Conservation (phyloP, 202 grass and related monocot genomes). For the Hordeum pubiflorum region DNA sequence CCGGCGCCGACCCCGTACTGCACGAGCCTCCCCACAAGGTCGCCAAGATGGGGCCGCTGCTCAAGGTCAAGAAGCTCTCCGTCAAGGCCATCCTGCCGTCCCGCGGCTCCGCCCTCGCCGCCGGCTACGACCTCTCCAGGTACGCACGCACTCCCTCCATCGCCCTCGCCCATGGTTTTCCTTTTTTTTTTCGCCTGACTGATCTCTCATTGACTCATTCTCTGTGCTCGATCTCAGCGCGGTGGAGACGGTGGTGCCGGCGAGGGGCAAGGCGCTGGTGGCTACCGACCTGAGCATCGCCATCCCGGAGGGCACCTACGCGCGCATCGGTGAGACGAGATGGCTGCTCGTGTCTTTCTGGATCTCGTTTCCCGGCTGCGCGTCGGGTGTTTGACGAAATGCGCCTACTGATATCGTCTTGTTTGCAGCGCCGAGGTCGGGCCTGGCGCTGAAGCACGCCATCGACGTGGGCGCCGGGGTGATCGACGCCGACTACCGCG, state of each 20-base stretch:
- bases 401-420: too few species aligned
- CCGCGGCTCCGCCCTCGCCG: conserved; percentile 58
- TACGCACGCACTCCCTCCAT: neutral
- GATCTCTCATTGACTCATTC: too few species aligned
- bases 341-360: neutral
- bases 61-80: conserved; percentile 90
- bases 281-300: conserved; percentile 72
- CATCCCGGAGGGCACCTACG: conserved; percentile 78
- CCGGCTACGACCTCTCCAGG: conserved; percentile 94
- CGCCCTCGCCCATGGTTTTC: too few species aligned
- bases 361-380: neutral
- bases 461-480: conserved; percentile 89
- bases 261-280: conserved; percentile 70
- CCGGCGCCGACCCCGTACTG: neutral
- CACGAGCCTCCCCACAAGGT: conserved; percentile 49
- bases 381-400: conserved; percentile 36
- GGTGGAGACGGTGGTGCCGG: conserved; percentile 43
- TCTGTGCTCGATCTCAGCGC: conserved; percentile 24
- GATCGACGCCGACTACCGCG: conserved; percentile 78
- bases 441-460: conserved; percentile 72
- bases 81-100: conserved; percentile 61
- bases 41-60: conserved; percentile 35
- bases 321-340: conserved; percentile 50
- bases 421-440: conserved; percentile 58
- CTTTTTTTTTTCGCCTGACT: too few species aligned